Base-by-base conservation (phyloP, 2,329 filamentous ascomycete species). In the Helminthosporium solani region DNA sequence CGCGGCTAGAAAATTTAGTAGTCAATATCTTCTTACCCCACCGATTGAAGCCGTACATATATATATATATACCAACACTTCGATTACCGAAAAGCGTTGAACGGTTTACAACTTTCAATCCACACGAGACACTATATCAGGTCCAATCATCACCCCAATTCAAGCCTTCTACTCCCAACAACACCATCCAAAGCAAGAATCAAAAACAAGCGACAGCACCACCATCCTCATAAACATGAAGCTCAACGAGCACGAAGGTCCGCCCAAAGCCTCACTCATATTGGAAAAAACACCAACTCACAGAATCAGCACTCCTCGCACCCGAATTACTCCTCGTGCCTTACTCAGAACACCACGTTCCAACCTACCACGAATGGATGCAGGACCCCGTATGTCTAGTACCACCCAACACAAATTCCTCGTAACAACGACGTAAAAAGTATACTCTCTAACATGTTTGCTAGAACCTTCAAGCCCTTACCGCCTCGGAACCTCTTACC, bases 361-460 rank as follows among this genome's bases (percentile, higher is more conserved):
- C 78, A 14, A 84, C 79, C 30, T 96, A 96, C 67, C 89, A 96
- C 66, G 74, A 78, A 61, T 97, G 92, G 92, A 96, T 97, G 91
- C 80, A 91, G 75, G 85, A 94, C 61, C 79, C 85, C 41, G 86
- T 79, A 68, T 30, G 57, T 56, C 25, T 23, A 9, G 9, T 16
- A 4, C 28, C 12, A 31, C 14, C 14, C 28, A 6, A 31, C 14
- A 3, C 5, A 31, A 14, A n/a, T n/a, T n/a, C n/a, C n/a, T n/a
- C n/a, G n/a, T n/a, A n/a, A n/a, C n/a, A n/a, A n/a, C n/a, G n/a
- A n/a, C n/a, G n/a, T n/a, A n/a, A n/a, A n/a, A n/a, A n/a, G n/a
- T 31, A 5, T 12, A 31, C 7, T 31, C 28, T n/a, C 28, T 31
- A 12, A 20, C 12, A 42, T 14, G 28, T 7, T 33, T 7, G 27